Evolutionary conservation across 768 basidiomycete genomes (phyloP).

Genomic region (Agaricus blazei): DNA sequence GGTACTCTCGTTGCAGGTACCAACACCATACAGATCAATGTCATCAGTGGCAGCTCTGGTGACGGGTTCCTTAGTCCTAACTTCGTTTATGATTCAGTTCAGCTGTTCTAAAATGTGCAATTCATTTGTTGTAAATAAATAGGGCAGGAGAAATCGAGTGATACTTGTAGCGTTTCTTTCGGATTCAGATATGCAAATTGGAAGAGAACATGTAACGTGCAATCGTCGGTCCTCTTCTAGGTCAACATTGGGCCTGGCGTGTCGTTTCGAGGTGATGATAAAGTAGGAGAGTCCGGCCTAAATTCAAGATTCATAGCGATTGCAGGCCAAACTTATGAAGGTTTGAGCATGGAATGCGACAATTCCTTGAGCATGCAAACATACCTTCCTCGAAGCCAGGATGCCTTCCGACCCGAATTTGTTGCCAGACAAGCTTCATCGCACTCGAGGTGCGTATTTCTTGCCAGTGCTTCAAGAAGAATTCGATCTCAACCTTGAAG

Average conservation of each 20-base stretch:
- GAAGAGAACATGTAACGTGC: background rate
- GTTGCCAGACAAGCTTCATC: constrained; percentile 81
- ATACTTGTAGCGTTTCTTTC: background rate
- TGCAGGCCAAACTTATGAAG: constrained; percentile 54
- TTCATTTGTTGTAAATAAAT: background rate
- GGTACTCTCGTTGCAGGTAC: constrained; percentile 31
- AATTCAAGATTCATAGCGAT: constrained; percentile 63
- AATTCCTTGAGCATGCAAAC: background rate
- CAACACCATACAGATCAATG: constrained; percentile 39
- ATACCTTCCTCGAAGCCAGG: constrained; percentile 85
- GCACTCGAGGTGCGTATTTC: constrained; percentile 80
- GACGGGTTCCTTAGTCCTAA: constrained; percentile 41
- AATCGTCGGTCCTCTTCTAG: background rate
- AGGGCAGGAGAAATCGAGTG: background rate
- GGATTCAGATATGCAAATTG: too few species aligned
- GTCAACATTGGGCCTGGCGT: constrained; percentile 7
- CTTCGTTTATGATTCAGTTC: constrained; percentile 38
- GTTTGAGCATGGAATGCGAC: background rate
- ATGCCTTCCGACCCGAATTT: constrained; percentile 78
- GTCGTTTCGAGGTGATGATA: constrained; percentile 13
- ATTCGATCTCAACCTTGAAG: constrained; percentile 60
- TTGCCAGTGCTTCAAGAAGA: constrained; percentile 77
- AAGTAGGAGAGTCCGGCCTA: constrained; percentile 29
- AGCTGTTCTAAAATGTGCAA: constrained; percentile 25
- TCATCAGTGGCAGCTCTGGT: constrained; percentile 39